Percentiles rank a stretch among this genome's conserved stretches.
These are phyloP conservation scores for Fonsecaea pedrosoi DNA, from an alignment of 2,329 filamentous ascomycete genomes.

Conservation along the genomic window DNA sequence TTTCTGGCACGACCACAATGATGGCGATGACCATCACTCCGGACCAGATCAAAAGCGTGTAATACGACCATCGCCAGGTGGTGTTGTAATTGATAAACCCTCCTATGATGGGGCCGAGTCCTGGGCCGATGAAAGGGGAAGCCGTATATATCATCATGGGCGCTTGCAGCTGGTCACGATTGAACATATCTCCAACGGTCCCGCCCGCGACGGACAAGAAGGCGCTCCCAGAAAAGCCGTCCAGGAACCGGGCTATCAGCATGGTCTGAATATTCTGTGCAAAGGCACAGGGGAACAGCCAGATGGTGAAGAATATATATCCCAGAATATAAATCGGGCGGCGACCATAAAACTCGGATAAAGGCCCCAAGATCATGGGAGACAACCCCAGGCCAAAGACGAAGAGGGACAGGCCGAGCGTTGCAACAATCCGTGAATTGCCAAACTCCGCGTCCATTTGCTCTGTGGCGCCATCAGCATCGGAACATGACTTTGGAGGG, in stretches of 20 bases:
- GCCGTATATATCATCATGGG: constrained; percentile 79
- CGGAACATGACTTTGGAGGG: not conserved
- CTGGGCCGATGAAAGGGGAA: constrained; percentile 67
- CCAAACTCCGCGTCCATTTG: constrained; percentile 79
- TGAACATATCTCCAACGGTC: constrained; percentile 78
- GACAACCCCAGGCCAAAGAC: constrained; percentile 76
- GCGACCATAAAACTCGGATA: constrained; percentile 81
- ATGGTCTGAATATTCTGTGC: constrained; percentile 83
- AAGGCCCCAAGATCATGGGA: constrained; percentile 67
- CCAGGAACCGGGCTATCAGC: constrained; percentile 77
- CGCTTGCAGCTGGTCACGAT: constrained; percentile 66
- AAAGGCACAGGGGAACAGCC: constrained; percentile 80
- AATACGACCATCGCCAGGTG: constrained; percentile 78
- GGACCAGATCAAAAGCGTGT: constrained; percentile 77
- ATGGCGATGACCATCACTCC: constrained; percentile 66
- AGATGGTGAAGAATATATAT: constrained; percentile 77
- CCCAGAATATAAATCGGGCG: constrained; percentile 79
- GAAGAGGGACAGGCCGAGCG: constrained; percentile 80
- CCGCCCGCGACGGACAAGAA: constrained; percentile 73
- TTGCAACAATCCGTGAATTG: constrained; percentile 73
- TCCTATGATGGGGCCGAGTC: constrained; percentile 38
- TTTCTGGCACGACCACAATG: constrained; percentile 75
- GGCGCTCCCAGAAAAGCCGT: constrained; percentile 58
- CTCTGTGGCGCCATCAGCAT: constrained; percentile 32
- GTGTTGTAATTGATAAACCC: constrained; percentile 72